Conservation (phyloP, 371 early-diverging fungal genomes). For the Dichotomocladium elegans region DNA sequence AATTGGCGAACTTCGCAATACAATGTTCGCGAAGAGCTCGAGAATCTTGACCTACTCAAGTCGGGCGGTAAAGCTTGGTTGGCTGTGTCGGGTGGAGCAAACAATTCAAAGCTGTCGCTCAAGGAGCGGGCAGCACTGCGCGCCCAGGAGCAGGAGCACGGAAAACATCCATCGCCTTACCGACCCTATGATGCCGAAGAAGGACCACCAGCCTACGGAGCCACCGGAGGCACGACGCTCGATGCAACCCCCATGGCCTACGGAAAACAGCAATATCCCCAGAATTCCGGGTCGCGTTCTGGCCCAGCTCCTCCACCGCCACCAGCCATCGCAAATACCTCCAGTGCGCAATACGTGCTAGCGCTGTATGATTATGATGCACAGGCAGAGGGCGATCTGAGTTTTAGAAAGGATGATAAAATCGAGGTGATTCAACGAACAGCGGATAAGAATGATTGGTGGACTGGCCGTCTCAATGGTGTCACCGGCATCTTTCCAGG, state of each 20-base stretch:
- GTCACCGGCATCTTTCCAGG: constrained; percentile 69
- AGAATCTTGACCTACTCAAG: constrained; percentile 33
- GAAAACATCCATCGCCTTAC: neutral
- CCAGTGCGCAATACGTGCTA: constrained; percentile 24
- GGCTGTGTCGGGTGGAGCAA: constrained; percentile 28
- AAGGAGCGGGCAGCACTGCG: constrained; percentile 38
- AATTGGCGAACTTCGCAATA: constrained; percentile 24
- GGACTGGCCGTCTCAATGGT: constrained; percentile 63
- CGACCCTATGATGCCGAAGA: neutral
- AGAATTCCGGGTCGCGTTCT: constrained; percentile 3
- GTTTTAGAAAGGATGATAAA: constrained; percentile 60
- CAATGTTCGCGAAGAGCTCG: constrained; percentile 29
- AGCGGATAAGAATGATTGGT: constrained; percentile 66
- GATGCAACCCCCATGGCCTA: constrained; percentile 11
- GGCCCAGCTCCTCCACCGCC: constrained; percentile 15
- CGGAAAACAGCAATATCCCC: constrained; percentile 2
- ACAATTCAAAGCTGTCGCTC: constrained; percentile 29
- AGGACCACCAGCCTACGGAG: constrained; percentile 13
- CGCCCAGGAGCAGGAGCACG: constrained; percentile 11
- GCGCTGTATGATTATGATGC: constrained; percentile 75
- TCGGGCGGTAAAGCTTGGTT: constrained; percentile 47
- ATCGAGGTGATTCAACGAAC: constrained; percentile 64
- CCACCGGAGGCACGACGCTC: constrained; percentile 5
- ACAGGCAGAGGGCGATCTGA: constrained; percentile 64
- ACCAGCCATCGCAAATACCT: constrained; percentile 8